Evolutionary conservation across 768 basidiomycete genomes (phyloP), one percentile per base, ranked within the genome.

Genomic region (Panaeolus papilionaceus): DNA sequence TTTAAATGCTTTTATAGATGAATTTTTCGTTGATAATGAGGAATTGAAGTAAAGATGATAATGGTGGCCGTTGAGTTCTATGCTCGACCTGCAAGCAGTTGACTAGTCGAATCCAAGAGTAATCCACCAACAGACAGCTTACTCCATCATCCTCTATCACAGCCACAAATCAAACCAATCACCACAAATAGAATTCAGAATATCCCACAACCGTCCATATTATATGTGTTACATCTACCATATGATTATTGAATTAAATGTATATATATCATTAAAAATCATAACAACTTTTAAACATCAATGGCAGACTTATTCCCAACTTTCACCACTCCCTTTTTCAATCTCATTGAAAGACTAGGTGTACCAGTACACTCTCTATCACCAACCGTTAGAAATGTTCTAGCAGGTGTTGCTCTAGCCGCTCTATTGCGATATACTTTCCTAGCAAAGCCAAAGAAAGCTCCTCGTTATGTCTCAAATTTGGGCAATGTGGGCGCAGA

Each of bases 391-490:
- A 9, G 54, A 58, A 58, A 58, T 33, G 6, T 58, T 58, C 54
- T 58, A 58, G 54, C 54, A 28, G 54, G 54, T 58, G 54, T 58
- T 33, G 54, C 54, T 37, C 14, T 58, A 28, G 54, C 54, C 2
- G 54, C 54, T 33, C 16, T 58, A 16, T 16, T 58, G 38, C 23
- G 38, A 37, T 54, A 26, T 37, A 58, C 54, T 33, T 58, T 58
- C 54, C 54, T 58, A 2, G 28, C 54, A 33, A 68, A 68, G 28
- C 33, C 47, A 20, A 68, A 64, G 64, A 72, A 67, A 28, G 61
- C 68, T 20, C 51, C 66, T 9, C 72, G 68, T 47, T 79, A 78
- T 61, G 69, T 78, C 14, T 69, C 74, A 12, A 66, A 78, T 54
- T 70, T 78, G 18, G 67, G 73, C 14, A 66, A 69, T 7, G 69